Base-by-base conservation (phyloP, 2,329 filamentous ascomycete genomes). In the Hawksworthiomyces lignivorus region DNA sequence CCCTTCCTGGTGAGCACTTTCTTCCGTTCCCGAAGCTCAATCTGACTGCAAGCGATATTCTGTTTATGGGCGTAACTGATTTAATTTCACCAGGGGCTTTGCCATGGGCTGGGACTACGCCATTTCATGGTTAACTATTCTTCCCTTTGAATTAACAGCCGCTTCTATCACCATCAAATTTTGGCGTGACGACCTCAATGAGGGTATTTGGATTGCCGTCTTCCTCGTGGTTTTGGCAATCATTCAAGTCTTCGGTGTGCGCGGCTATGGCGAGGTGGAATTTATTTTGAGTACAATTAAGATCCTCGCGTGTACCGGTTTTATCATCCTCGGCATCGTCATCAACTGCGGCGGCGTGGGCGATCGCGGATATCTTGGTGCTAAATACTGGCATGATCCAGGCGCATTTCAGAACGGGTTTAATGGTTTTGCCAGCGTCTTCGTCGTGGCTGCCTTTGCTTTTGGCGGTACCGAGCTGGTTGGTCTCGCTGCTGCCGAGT, bases 261-360 rank as follows among this genome's bases (percentile, higher is more conserved):
- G 66, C n/a, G 70, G 72, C n/a, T 77, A 74, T 43, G 73, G 64
- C 45, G 74, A 72, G 61, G 72, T 78, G 48, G 77, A 81, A 52
- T 80, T 79, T 48, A 45, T 73, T 19, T 68, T 80, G 17, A 68
- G 67, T 48, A 61, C 72, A 43, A 67, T 80, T 55, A 81, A 81
- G 57, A 67, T 81, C 50, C 52, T 62, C 11, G 74, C 77, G 34
- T 71, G 73, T 52, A 62, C 72, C 9, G 79, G 77, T 5, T 82
- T 83, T 56, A 82, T 83, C 55, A 69, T 84, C 49, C 61, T 82
- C 20, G 77, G 73, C 33, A 77, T 81, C 41, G 59, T 80, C 43
- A 69, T 80, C 52, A 69, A 77, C 55, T 66, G 62, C 41, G 77
- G 76, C 32, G 77, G 73, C 39, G 73, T 73, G 19, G 73, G 73